These are phyloP conservation scores for Heliamphora pulchella DNA, from an alignment of 179 eudicot species.

Conservation along the genomic window DNA sequence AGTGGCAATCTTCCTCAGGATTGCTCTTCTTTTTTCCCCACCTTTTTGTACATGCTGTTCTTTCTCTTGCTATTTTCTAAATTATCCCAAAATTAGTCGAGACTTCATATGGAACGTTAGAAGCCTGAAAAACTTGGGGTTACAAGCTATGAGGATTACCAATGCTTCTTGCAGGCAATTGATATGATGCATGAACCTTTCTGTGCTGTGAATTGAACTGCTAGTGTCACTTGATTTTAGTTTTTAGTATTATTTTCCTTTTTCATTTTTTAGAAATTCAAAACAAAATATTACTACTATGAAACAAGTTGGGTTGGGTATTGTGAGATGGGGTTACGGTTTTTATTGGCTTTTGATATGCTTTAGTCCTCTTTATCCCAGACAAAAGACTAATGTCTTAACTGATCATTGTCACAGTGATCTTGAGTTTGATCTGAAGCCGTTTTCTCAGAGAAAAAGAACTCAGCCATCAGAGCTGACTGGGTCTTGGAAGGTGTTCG, in stretches of 20 bases:
- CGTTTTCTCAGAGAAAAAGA: constrained; percentile 86
- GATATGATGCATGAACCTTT: too few species aligned
- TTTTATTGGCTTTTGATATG: neutral
- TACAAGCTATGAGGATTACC: constrained; percentile 5
- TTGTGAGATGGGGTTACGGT: neutral
- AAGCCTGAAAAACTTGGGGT: neutral
- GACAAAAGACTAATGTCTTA: neutral
- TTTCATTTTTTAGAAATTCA: neutral
- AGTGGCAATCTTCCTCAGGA: neutral
- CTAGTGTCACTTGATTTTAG: neutral
- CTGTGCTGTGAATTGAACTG: too few species aligned
- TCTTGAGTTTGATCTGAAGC: constrained; percentile 65
- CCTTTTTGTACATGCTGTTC: neutral
- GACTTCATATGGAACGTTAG: neutral
- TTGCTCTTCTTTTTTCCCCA: neutral
- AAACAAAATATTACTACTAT: neutral
- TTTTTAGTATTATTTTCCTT: neutral
- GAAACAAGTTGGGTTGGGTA: neutral
- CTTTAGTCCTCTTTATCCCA: neutral
- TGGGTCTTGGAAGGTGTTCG: constrained; percentile 94
- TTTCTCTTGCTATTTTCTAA: neutral
- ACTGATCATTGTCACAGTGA: constrained; percentile 37
- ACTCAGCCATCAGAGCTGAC: constrained; percentile 68
- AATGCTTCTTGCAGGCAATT: neutral
- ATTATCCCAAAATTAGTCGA: neutral